Base-by-base conservation (phyloP, 257 asterid species). In the Dorcoceras hygrometricum region DNA sequence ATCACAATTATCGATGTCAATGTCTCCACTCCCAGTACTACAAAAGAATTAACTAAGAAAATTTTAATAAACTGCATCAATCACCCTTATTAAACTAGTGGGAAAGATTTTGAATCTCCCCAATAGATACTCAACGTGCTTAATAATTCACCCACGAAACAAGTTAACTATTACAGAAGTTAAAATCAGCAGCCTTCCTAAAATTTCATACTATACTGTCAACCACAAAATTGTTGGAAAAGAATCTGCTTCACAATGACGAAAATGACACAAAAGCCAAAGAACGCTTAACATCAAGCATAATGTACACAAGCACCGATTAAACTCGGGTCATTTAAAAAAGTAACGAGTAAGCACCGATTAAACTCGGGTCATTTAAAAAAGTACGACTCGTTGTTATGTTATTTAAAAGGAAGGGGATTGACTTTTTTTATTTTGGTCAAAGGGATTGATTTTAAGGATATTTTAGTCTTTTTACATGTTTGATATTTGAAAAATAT, bases 1-100 rank as follows among this genome's bases (percentile, higher is more conserved):
- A 85, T 88, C 67, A 86, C 97, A 66, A 93, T 75, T 32, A 89
- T 90, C 39, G 99, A 90, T 6, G 95, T 93, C 99, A 39, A 93
- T 63, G 54, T 93, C 99, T 32, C 99, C 99, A 73, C 99, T 93
- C 72, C 99, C 99, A 58, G 99, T 88, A 74, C 99, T 93, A 64
- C 14, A 74, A 71, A 46, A 54, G 26, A 71, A 72, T 1, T 66
- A 74, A 68, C 10, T 65, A n/a, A 53, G 29, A 63, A 75, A 70
- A 64, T 59, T 25, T 23, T 31, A 65, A 57, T 57, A 56, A 27
- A 70, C 23, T 20, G 43, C 53, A 58, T 18, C 63, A 39, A 18
- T 20, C 12, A 10, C 0, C 16, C 46, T 34, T 2, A 39, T 39
- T 39, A 4, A 10, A 39, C 50, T 4, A 39, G 18, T 39, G 18